A percentile compares a stretch with the other conserved stretches of the same genome.
Evolutionary conservation across 768 basidiomycete species (phyloP).

Genomic region (Panaeolus papilionaceus): DNA sequence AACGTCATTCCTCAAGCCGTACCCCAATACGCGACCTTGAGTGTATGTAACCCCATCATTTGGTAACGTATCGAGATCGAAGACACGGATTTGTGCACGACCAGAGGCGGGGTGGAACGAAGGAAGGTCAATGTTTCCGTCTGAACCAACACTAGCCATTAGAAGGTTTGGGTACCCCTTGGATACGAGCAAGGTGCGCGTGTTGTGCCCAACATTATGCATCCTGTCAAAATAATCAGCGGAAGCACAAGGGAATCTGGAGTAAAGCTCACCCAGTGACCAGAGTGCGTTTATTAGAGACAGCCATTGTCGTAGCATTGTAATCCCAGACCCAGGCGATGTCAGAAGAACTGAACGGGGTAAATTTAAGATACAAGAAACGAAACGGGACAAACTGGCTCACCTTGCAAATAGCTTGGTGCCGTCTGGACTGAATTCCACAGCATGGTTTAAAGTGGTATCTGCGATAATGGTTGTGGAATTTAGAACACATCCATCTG

Average conservation of each 20-base stretch:
- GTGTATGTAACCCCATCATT: conserved; percentile 14
- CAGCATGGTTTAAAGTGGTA: conserved; percentile 19
- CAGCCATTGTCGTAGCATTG: conserved; percentile 16
- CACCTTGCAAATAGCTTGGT: conserved; percentile 21
- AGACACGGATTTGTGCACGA: conserved; percentile 23
- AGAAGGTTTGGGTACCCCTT: conserved; percentile 22
- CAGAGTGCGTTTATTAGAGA: conserved; percentile 14
- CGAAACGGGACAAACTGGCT: background rate
- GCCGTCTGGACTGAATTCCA: conserved; percentile 17
- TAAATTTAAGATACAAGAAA: background rate
- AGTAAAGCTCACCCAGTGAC: conserved; percentile 19
- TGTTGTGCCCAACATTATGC: conserved; percentile 21
- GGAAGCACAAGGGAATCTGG: background rate
- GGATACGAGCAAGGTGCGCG: conserved; percentile 23
- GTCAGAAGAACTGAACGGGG: conserved; percentile 15
- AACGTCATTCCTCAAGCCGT: conserved; percentile 25
- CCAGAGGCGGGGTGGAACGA: conserved; percentile 16
- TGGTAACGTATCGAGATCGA: conserved; percentile 20
- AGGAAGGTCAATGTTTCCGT: conserved; percentile 21
- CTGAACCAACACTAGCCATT: conserved; percentile 22
- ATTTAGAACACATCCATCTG: conserved; percentile 20
- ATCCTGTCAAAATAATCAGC: background rate
- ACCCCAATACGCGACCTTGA: conserved; percentile 14
- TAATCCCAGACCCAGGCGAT: conserved; percentile 24
- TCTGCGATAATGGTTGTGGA: conserved; percentile 21